phyloP scores from a whole-genome alignment of 768 basidiomycete species.

The Leccinum incarnatum region DNA sequence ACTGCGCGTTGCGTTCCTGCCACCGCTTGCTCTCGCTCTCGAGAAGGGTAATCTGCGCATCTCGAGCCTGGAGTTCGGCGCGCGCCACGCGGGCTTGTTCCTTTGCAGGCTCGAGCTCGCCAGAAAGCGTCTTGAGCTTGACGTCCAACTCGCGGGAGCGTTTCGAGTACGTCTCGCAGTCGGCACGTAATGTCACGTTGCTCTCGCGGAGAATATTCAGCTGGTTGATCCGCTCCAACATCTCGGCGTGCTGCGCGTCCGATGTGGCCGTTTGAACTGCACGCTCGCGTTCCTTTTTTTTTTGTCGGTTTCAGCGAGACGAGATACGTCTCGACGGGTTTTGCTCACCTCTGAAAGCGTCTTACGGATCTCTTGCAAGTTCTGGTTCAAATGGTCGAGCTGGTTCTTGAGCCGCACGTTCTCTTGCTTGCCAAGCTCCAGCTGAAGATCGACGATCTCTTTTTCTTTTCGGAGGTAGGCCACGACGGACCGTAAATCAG shows the following conservation, averaged over 20 bases:
- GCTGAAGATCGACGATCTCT: slow-evolving; percentile 85
- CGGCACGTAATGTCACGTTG: slow-evolving; percentile 79
- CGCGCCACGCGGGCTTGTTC: slow-evolving; percentile 63
- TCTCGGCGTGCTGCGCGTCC: slow-evolving; percentile 77
- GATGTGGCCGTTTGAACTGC: slow-evolving; percentile 69
- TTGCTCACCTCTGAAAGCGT: slow-evolving; percentile 65
- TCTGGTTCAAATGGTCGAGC: slow-evolving; percentile 68
- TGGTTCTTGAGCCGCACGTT: slow-evolving; percentile 70
- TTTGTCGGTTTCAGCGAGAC: not conserved
- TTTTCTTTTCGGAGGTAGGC: slow-evolving; percentile 86
- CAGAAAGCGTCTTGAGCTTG: slow-evolving; percentile 54
- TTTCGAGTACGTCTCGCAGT: slow-evolving; percentile 68
- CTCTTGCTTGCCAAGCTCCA: slow-evolving; percentile 78
- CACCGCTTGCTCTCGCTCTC: slow-evolving; percentile 77
- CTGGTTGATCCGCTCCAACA: slow-evolving; percentile 84
- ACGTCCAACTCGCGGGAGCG: slow-evolving; percentile 64
- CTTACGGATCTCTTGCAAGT: slow-evolving; percentile 64
- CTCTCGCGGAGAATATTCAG: slow-evolving; percentile 84
- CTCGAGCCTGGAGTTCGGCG: slow-evolving; percentile 74
- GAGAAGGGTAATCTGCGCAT: slow-evolving; percentile 62
- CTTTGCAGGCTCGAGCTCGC: slow-evolving; percentile 71
- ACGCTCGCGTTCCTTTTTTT: slow-evolving; percentile 65
- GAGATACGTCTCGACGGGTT: not conserved
- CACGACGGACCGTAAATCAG: slow-evolving; percentile 75
- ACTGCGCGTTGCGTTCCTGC: slow-evolving; percentile 80